Conservation (phyloP, 345 rosid species). For the Gossypium australe region DNA sequence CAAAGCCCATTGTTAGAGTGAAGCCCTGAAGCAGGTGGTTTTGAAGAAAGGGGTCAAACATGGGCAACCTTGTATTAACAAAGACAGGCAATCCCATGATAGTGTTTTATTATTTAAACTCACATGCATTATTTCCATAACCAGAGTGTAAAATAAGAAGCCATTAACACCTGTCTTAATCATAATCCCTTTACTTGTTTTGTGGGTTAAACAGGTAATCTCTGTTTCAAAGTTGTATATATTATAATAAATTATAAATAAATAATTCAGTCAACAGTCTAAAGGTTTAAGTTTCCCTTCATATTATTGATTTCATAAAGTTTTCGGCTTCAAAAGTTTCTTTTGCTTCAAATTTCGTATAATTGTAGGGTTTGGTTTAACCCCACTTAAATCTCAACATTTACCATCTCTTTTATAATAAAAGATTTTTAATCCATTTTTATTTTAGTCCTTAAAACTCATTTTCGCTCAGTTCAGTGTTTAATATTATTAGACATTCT, state of each 20-base stretch:
- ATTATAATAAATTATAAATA: neutral
- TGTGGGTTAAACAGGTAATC: neutral
- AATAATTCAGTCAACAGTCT: neutral
- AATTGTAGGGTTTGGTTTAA: constrained; percentile 6
- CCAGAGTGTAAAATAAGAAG: neutral
- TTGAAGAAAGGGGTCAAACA: neutral
- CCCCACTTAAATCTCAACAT: neutral
- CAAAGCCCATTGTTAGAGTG: too few relatives aligned
- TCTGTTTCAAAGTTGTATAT: neutral
- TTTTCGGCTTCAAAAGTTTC: neutral
- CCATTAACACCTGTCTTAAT: neutral
- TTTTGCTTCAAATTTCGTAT: neutral
- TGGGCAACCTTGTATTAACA: neutral
- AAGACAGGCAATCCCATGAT: neutral
- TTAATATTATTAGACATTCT: too few relatives aligned
- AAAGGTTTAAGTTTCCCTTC: neutral
- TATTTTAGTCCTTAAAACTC: too few relatives aligned
- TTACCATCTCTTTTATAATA: too few relatives aligned
- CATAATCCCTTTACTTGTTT: neutral
- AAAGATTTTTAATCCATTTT: too few relatives aligned
- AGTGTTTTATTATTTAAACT: neutral
- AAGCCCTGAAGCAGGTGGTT: neutral
- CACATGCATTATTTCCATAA: neutral
- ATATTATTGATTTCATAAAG: neutral
- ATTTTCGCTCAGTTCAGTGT: too few relatives aligned